phyloP scores from a whole-genome alignment of 1,284 basidiomycete species.

The Cutaneotrichosporon spelunceum region DNA sequence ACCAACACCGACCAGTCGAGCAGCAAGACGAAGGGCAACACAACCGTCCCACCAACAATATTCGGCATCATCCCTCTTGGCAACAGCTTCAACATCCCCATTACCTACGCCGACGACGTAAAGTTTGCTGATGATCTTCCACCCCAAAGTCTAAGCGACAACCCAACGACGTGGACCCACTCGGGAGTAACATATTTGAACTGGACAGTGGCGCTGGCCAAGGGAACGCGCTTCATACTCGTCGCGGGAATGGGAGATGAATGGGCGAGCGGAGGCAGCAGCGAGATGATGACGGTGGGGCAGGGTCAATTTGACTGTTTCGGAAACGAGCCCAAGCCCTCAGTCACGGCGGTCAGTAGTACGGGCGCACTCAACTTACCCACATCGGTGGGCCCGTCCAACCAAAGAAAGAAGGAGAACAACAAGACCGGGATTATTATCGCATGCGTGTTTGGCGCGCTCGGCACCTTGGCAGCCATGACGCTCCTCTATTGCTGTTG shows the following conservation, averaged over 20 bases:
- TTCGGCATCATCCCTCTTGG: slow-evolving; percentile 50
- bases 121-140: slow-evolving; percentile 37
- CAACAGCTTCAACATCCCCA: slow-evolving; percentile 47
- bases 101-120: slow-evolving; percentile 34
- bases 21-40: slow-evolving; percentile 36
- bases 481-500: slow-evolving; percentile 50
- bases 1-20: slow-evolving; percentile 13
- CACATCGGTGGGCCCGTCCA: neutral
- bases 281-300: slow-evolving; percentile 47
- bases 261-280: slow-evolving; percentile 47
- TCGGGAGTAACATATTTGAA: slow-evolving; percentile 44
- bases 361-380: slow-evolving; percentile 7
- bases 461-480: slow-evolving; percentile 43
- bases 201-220: slow-evolving; percentile 45
- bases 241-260: slow-evolving; percentile 48
- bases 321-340: slow-evolving; percentile 27
- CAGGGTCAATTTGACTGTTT: slow-evolving; percentile 38
- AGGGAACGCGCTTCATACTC: slow-evolving; percentile 49
- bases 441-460: slow-evolving; percentile 57
- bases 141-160: slow-evolving; percentile 29
- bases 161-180: slow-evolving; percentile 40
- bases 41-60: slow-evolving; percentile 45
- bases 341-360: slow-evolving; percentile 29
- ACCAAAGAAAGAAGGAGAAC: neutral
- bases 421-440: slow-evolving; percentile 52